Evolutionary conservation across 805 yeast species (phyloP), one percentile per base, ranked within the genome.

Genomic region (Saturnispora gosingensis): DNA sequence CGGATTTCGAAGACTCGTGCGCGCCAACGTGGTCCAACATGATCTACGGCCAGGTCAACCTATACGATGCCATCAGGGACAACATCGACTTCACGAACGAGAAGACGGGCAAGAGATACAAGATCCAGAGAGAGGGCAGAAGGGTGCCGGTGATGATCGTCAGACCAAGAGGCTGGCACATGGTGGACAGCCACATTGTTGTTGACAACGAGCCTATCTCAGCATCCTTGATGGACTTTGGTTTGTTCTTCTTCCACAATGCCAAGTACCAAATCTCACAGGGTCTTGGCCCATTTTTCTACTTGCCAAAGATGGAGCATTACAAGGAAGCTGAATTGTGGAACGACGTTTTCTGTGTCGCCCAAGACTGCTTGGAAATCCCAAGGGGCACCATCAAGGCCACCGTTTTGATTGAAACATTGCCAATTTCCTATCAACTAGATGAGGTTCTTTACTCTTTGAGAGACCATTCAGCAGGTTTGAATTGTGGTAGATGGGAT

Each of bases 401-500:
- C 43, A 84, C 93, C 9, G 90, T 84, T 28, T 72, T 85, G 65
- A 85, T 85, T 63, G 95, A 85, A 68, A 85, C 95, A 16, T 72
- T 85, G 58, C 95, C 93, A 39, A 89, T 88, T 43, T 88, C 90
- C 15, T 85, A 82, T 77, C 93, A 85, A 69, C 81, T 85, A 83
- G 90, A 85, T 64, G 95, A 85, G 69, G 85, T 85, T 58, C 77
- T 85, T 61, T 85, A 80, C 63, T 85, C 85, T 62, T 73, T 85
- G 63, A 75, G 88, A 67, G 81, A 80, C 48, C 95, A 85, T 67
- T 82, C 85, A 50, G 77, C 85, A 9, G 95, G 93, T 52, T 75
- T 85, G 67, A 85, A 85, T 71, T 85, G 93, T 75, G 95, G 95
- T 60, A 78, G 95, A 71, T 85, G 93, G 91, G 95, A 85, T 69